Conservation (phyloP, 106 monocot species). For the Dendrobium chrysotoxum region DNA sequence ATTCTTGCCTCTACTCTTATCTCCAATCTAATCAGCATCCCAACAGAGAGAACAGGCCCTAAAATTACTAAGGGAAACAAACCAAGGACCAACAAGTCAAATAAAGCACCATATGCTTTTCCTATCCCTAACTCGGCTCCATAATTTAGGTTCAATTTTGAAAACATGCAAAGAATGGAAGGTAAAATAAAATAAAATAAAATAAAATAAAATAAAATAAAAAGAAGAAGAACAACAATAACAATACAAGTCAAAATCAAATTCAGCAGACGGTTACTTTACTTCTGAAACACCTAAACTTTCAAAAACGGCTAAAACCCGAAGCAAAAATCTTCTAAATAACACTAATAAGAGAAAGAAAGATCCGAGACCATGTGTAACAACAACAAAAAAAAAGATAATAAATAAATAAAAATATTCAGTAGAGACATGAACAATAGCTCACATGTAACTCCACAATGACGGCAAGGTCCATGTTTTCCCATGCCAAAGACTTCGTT, state of each 20-base stretch:
- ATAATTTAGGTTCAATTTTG: not conserved
- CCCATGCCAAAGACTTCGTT: constrained; percentile 43
- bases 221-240: not conserved
- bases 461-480: constrained; percentile 95
- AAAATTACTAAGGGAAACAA: not conserved
- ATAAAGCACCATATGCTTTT: not conserved
- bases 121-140: not conserved
- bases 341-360: constrained; percentile 7
- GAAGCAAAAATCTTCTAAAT: not conserved
- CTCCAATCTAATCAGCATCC: not conserved
- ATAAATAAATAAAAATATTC: constrained; percentile 7
- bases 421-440: constrained; percentile 33
- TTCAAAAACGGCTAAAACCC: not conserved
- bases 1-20: not conserved
- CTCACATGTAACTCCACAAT: constrained; percentile 99
- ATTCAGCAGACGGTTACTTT: not conserved
- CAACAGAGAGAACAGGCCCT: not conserved
- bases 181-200: not conserved
- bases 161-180: not conserved
- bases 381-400: not conserved
- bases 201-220: not conserved
- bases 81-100: not conserved
- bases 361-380: not conserved
- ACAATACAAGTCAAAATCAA: not conserved
- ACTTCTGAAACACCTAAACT: not conserved